Evolutionary conservation across 129 eudicot genomes (phyloP).

Genomic region (Artemisia tridentata): DNA sequence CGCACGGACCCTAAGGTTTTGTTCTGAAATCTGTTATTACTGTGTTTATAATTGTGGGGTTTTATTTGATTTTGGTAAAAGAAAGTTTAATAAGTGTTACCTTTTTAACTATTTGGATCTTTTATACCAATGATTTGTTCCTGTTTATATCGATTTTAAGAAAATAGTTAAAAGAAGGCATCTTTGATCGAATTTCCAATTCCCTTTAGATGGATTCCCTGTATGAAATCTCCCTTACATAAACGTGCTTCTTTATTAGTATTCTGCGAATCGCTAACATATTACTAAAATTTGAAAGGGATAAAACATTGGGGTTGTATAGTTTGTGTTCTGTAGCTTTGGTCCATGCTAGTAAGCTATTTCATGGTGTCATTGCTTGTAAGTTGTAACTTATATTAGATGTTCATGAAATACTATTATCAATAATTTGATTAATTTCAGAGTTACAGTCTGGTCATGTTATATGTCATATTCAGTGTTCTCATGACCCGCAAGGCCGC

Average conservation of each 20-base stretch:
- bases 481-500: too few species aligned
- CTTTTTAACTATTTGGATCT: not conserved
- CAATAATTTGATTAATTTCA: too few species aligned
- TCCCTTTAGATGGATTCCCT: not conserved
- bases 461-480: too few species aligned
- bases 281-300: not conserved
- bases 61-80: not conserved
- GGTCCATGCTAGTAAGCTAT: conserved; percentile 7
- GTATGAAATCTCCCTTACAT: not conserved
- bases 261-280: not conserved
- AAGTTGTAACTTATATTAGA: not conserved
- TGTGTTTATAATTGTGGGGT: not conserved
- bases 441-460: too few species aligned
- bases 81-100: not conserved
- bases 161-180: too few species aligned
- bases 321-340: not conserved
- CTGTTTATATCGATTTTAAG: too few species aligned
- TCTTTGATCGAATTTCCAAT: not conserved
- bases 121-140: not conserved
- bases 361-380: not conserved
- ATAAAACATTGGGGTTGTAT: not conserved
- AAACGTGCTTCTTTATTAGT: not conserved
- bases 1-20: too few species aligned
- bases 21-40: too few species aligned
- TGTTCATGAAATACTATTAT: not conserved